Conservation (phyloP, 345 rosid species). For the Populus nigra region DNA sequence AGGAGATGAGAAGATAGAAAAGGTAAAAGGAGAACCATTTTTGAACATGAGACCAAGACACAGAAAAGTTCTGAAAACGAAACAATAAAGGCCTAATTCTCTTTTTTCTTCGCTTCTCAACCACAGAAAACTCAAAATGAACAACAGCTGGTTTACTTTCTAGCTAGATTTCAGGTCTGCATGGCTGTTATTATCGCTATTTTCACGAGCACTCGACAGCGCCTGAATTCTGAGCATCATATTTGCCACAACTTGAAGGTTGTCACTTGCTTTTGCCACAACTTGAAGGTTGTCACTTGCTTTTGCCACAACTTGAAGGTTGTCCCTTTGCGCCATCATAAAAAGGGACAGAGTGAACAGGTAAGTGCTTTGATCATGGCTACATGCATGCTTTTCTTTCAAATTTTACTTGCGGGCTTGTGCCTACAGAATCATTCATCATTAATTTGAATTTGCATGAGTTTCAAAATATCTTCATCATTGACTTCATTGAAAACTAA, state of each 20-base stretch:
- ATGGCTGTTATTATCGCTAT: background rate
- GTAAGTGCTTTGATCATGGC: background rate
- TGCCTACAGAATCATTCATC: background rate
- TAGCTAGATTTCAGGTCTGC: background rate
- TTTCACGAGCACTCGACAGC: background rate
- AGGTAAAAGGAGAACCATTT: background rate
- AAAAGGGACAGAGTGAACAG: background rate
- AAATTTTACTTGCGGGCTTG: background rate
- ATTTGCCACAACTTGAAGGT: background rate
- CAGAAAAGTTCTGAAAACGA: background rate
- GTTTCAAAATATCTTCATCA: background rate
- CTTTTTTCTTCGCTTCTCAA: background rate
- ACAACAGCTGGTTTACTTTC: background rate
- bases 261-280: background rate
- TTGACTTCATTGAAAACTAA: background rate
- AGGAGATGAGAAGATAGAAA: background rate
- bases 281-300: background rate
- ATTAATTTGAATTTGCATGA: background rate
- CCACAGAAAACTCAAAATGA: background rate
- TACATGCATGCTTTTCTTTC: background rate
- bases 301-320: background rate
- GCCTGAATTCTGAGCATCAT: background rate
- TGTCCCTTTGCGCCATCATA: background rate
- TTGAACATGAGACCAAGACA: background rate
- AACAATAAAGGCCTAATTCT: background rate